Base-by-base conservation (phyloP, 2,329 filamentous ascomycete species). In the Fusarium tjaetaba region DNA sequence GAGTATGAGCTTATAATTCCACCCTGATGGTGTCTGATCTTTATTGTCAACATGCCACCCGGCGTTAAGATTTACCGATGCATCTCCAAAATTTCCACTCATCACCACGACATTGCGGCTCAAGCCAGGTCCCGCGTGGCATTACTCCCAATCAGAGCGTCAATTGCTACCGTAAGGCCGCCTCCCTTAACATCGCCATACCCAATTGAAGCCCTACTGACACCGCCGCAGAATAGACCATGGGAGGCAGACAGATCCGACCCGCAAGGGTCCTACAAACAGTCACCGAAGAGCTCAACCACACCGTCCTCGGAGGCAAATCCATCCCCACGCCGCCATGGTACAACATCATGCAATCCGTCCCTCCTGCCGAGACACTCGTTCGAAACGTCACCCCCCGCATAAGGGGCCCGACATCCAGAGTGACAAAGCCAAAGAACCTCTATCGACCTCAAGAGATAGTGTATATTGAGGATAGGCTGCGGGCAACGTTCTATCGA, bases 401-500 rank as follows among this genome's bases (percentile, higher is more conserved):
- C 62, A 88, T 89, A 77, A 80, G 80, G 53, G 60, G 77, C 32
- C 74, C 76, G 8, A 80, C 83, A 67, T 80, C 24, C 24, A 45
- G 11, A 26, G 42, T 15, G 42, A 83, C 84, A 58, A 86, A 87
- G 80, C 87, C 92, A 36, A 94, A 90, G 82, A 90, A 91, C 76
- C 85, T 97, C 77, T 98, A 95, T 86, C 90, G 91, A 77, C 96
- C 96, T 4, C 89, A 95, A 73, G 84, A 86, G 65, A 91, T 99
- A 72, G 85, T 85, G 61, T 98, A 96, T 81, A 90, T 93, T 68
- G 96, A 99, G 82, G 96, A 99, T 83, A 83, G 85, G 68, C 86
- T 99, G 79, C 92, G 96, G 72, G 87, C 84, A 75, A 90, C 91
- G 34, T 99, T 98, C 85, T 99, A 94, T 86, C 90, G 88, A 79